A percentile compares a stretch with the other conserved stretches of the same genome.
phyloP scores from a whole-genome alignment of 371 early-diverging fungal genomes.

The Mucor velutinosus region DNA sequence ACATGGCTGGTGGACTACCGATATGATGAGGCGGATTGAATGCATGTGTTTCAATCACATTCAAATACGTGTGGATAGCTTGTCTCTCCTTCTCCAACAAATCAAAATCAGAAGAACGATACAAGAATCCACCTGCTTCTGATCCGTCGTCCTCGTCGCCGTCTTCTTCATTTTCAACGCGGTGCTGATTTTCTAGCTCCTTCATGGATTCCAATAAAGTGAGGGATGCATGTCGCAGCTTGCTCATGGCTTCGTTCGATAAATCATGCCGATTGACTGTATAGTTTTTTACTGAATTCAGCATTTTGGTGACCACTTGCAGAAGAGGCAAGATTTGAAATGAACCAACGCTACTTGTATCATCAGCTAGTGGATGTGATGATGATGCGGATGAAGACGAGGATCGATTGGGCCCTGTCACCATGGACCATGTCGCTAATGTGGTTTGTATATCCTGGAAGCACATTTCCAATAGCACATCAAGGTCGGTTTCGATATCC shows the following conservation, averaged over 20 bases:
- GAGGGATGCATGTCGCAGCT: conserved; percentile 38
- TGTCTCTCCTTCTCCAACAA: conserved; percentile 34
- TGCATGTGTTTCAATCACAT: conserved; percentile 33
- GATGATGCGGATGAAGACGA: conserved; percentile 16
- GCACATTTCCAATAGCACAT: conserved; percentile 35
- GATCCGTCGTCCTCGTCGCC: conserved; percentile 18
- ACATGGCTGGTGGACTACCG: conserved; percentile 40
- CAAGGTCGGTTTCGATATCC: conserved; percentile 49
- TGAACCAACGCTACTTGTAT: not conserved
- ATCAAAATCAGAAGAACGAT: conserved; percentile 36
- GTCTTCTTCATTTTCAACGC: conserved; percentile 30
- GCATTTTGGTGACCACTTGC: conserved; percentile 43
- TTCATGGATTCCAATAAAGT: conserved; percentile 39
- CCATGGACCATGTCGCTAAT: conserved; percentile 41
- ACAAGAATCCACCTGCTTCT: conserved; percentile 25
- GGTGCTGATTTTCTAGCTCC: conserved; percentile 37
- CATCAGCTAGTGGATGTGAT: not conserved
- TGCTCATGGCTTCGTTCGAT: conserved; percentile 28
- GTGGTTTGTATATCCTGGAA: conserved; percentile 44
- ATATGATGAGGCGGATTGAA: conserved; percentile 53
- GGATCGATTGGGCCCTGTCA: conserved; percentile 24
- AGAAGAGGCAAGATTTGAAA: conserved; percentile 43
- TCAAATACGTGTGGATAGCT: conserved; percentile 38
- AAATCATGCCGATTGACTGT: conserved; percentile 46
- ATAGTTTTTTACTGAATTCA: conserved; percentile 46